Evolutionary conservation across 2,329 filamentous ascomycete species (phyloP).

Genomic region (Exophiala dermatitidis): DNA sequence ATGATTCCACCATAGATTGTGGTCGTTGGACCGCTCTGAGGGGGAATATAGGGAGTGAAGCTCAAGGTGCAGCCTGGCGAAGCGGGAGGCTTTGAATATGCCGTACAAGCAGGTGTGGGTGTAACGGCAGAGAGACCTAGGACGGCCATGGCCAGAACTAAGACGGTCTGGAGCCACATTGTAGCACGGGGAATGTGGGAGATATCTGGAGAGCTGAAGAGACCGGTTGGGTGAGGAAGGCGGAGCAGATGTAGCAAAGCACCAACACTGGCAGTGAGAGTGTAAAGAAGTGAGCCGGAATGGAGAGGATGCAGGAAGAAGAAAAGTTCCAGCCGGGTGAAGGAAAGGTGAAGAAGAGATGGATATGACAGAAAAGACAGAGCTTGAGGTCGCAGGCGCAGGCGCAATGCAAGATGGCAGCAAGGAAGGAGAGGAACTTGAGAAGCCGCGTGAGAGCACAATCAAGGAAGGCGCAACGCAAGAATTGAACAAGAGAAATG

Average conservation of each 20-base stretch:
- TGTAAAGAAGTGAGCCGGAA: not conserved
- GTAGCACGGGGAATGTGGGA: not conserved
- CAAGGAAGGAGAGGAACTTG: too few species aligned
- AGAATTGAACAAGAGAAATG: too few species aligned
- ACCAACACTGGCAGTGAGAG: not conserved
- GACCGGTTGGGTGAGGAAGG: not conserved
- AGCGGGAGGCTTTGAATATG: not conserved
- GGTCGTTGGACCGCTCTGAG: constrained; percentile 23
- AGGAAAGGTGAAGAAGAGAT: not conserved
- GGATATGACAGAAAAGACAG: not conserved
- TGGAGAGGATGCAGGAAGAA: constrained; percentile 1
- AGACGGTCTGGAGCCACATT: constrained; percentile 12
- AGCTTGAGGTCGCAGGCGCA: not conserved
- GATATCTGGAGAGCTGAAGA: not conserved
- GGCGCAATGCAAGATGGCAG: too few species aligned
- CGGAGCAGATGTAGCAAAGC: not conserved
- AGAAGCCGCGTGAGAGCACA: too few species aligned
- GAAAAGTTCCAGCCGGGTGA: not conserved
- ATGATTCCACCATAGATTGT: constrained; percentile 23
- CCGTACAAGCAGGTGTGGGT: constrained; percentile 2
- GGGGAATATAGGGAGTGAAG: constrained; percentile 19
- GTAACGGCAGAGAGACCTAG: constrained; percentile 8
- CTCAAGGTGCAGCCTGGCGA: constrained; percentile 18
- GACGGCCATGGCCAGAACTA: constrained; percentile 10
- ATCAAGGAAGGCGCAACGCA: too few species aligned